Percentiles rank a stretch among this genome's conserved stretches.
phyloP scores from a whole-genome alignment of 768 basidiomycete species.

The Tulasnella sp. region DNA sequence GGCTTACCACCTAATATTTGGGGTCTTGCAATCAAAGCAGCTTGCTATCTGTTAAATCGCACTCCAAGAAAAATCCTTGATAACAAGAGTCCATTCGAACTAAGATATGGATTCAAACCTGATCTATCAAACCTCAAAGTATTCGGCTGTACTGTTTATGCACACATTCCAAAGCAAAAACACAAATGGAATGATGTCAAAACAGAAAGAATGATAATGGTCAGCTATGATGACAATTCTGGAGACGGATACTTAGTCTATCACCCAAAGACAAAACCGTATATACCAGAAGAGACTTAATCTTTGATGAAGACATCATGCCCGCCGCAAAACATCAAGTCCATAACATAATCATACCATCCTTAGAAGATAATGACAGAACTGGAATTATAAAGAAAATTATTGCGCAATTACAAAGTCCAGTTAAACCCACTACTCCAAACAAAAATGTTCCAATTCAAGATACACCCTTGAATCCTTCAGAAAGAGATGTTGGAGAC shows the following conservation, averaged over 20 bases:
- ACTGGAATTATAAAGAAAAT: no score
- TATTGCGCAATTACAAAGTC: no score
- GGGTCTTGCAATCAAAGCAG: conserved; percentile 7
- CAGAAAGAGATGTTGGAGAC: no score
- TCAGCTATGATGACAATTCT: conserved; percentile 21
- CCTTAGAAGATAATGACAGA: neutral
- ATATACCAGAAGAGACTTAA: conserved; percentile 18
- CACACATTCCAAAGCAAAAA: conserved; percentile 15
- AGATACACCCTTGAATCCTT: no score
- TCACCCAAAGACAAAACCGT: conserved; percentile 6
- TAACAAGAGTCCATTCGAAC: conserved; percentile 17
- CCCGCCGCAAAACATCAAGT: neutral
- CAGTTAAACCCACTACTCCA: no score
- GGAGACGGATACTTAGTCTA: conserved; percentile 23
- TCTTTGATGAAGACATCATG: conserved; percentile 17
- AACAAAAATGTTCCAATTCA: no score
- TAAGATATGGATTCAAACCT: conserved; percentile 17
- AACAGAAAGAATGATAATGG: conserved; percentile 20
- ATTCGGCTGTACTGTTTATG: conserved; percentile 20
- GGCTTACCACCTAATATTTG: neutral
- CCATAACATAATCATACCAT: neutral
- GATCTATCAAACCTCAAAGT: conserved; percentile 16
- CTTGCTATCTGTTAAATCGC: conserved; percentile 19
- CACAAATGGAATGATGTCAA: conserved; percentile 4
- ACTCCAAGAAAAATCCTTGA: conserved; percentile 13